Evolutionary conservation across 495 filamentous ascomycete species (phyloP), one percentile per base, ranked within the genome.

Genomic region (Tuber calosporum): DNA sequence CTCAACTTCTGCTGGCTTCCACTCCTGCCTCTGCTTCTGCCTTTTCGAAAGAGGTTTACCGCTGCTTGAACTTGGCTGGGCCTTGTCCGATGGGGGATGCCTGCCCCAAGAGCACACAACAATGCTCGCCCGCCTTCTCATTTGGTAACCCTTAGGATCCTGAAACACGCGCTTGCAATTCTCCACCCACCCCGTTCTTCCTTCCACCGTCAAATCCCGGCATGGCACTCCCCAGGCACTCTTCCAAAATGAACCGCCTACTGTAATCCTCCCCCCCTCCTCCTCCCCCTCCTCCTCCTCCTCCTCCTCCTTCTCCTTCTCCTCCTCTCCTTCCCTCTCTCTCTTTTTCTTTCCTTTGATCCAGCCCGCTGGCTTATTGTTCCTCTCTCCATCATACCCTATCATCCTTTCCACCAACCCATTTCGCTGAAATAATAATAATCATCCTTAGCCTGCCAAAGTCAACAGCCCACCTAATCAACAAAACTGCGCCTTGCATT

Each of bases 131-230:
- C 43, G 76, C 70, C 71, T 78, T 42, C 75, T 78, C 70, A 78
- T 78, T 78, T 74, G 76, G 76, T 78, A 77, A 77, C 69, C 67
- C 77, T 71, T 74, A 39, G 40, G 78, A 79, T 79, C 76, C 76
- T 80, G 79, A 80, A 80, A 80, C 79, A 80, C 78, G 74, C 78
- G 78, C 78, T 79, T 79, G 78, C 71, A 42, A 79, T 62, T 72
- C 79, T 79, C 77, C 74, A 75, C 79, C 77, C 70, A 69, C 75
- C 71, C 75, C 73, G 69, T 71, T 77, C 75, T 73, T 77, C 74
- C 75, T 68, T 73, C 70, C 76, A 78, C 77, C 68, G 70, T 45
- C 70, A 68, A 68, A 40, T 67, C 76, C 76, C 72, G 53, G 53
- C 53, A 30, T 62, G 26, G 53, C 53, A 30, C 45, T 53, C 45